Percentiles rank a stretch among this genome's conserved stretches.
These are phyloP conservation scores for Hypoxylon rickii DNA, from an alignment of 495 filamentous ascomycete species.

Conservation along the genomic window DNA sequence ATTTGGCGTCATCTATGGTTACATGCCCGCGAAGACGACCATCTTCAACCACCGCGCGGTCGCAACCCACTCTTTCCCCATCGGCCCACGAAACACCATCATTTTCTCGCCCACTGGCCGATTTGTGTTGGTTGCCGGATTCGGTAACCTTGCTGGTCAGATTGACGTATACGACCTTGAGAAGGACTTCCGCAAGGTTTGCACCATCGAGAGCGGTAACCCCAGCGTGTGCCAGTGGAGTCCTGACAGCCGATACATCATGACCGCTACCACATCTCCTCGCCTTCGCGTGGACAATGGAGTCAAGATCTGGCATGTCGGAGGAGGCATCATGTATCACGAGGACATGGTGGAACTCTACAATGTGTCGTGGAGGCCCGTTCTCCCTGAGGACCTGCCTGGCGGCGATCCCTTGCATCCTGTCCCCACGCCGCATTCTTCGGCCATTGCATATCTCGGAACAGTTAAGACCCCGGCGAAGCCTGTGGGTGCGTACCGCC, in stretches of 20 bases:
- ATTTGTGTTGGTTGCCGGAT: constrained; percentile 91
- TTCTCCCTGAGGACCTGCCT: constrained; percentile 61
- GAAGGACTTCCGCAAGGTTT: constrained; percentile 86
- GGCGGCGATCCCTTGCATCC: constrained; percentile 75
- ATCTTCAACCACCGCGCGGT: constrained; percentile 90
- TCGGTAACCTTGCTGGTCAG: constrained; percentile 95
- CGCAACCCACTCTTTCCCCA: constrained; percentile 76
- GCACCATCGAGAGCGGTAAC: constrained; percentile 94
- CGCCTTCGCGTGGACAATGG: constrained; percentile 96
- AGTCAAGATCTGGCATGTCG: constrained; percentile 91
- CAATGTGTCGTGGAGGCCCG: constrained; percentile 87
- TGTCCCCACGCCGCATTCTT: constrained; percentile 79
- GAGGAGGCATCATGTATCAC: constrained; percentile 89
- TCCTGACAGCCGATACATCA: constrained; percentile 89
- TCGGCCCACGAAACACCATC: constrained; percentile 91
- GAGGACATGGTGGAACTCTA: constrained; percentile 94
- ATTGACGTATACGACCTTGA: constrained; percentile 97
- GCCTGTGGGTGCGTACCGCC: constrained; percentile 92
- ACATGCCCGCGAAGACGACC: constrained; percentile 96
- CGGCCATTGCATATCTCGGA: constrained; percentile 79
- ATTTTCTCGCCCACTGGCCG: constrained; percentile 92
- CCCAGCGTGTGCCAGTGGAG: constrained; percentile 95
- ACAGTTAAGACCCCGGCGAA: constrained; percentile 92
- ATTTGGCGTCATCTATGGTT: constrained; percentile 96
- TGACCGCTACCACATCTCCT: constrained; percentile 95